Base-by-base conservation (phyloP, 108 stramenopile genomes). In the Cyclotella atomus region DNA sequence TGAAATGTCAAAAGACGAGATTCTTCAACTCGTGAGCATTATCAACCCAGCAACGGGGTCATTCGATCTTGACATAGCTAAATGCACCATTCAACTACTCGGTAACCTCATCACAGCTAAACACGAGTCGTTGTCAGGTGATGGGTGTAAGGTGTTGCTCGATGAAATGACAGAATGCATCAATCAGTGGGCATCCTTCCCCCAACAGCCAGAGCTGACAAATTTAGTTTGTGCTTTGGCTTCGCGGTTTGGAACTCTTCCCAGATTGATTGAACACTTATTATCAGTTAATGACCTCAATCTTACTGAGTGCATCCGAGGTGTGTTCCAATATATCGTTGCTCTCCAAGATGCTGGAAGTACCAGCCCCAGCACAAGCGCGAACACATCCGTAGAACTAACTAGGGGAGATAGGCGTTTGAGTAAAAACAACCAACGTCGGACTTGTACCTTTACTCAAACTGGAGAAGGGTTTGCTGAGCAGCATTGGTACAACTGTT, bases 401-500 rank as follows among this genome's bases (percentile, higher is more conserved):
- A 27, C 27, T 28, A 70, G 16, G 21, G 19, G 21, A 20, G 23
- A 38, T 2, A 46, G 21, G 4, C 2, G 3, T 23, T 10, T 44
- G 21, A 73, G 28, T 21, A 53, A 33, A 52, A 21, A n/a, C 14
- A 65, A 65, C 28, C 10, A 70, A 27, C 41, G 35, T 21, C 34
- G 62, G 29, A 75, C 85, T 9, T 96, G 95, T 69, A 84, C 92
- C 21, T 93, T 76, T 72, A 79, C 74, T 19, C 35, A 86, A 52
- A 87, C 81, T 25, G 81, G 86, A 44, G 88, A 83, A 60, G 92
- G 89, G 16, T 96, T 93, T 64, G 83, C 84, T 24, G 90, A 86
- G 20, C 94, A 95, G 66, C 91, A 92, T 67, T 95, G 94, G 93
- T 95, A 91, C 65, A 84, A 85, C 62, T 85, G 84, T 71, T 87